phyloP scores from a whole-genome alignment of 108 stramenopile genomes.

The Craspedostauros australis region DNA sequence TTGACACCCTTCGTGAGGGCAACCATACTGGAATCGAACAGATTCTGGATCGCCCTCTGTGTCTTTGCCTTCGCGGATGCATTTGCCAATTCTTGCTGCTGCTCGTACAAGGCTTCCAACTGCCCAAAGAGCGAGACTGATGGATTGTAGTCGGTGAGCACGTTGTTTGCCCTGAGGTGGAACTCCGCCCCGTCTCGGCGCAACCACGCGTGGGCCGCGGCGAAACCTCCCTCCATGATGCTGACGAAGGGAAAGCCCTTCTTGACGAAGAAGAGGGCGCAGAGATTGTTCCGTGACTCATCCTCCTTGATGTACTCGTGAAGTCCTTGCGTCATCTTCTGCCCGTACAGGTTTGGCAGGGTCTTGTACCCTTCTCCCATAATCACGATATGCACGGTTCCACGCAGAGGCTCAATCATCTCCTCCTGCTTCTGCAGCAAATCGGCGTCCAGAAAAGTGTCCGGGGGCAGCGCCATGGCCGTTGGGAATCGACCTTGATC shows the following conservation, averaged over 20 bases:
- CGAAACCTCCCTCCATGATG: slow-evolving; percentile 85
- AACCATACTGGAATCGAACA: slow-evolving; percentile 76
- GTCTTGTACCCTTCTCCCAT: slow-evolving; percentile 79
- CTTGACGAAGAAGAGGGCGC: slow-evolving; percentile 86
- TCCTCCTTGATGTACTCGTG: slow-evolving; percentile 53
- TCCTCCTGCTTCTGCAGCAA: slow-evolving; percentile 49
- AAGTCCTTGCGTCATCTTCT: slow-evolving; percentile 46
- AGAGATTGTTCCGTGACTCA: slow-evolving; percentile 58
- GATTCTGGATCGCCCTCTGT: slow-evolving; percentile 49
- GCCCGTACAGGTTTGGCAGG: slow-evolving; percentile 66
- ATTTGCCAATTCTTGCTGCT: no score
- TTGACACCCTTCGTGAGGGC: slow-evolving; percentile 38
- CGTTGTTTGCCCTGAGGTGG: slow-evolving; percentile 34
- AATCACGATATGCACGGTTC: slow-evolving; percentile 67
- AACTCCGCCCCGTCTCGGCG: slow-evolving; percentile 44
- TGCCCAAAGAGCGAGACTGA: slow-evolving; percentile 67
- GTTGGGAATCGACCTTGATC: slow-evolving; percentile 79
- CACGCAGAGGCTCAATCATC: slow-evolving; percentile 74
- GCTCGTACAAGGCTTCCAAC: slow-evolving; percentile 53
- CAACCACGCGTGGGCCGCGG: slow-evolving; percentile 75
- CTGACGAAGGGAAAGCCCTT: slow-evolving; percentile 91
- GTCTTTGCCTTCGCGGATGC: slow-evolving; percentile 62
- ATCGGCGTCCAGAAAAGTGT: slow-evolving; percentile 59
- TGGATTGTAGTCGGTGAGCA: slow-evolving; percentile 69
- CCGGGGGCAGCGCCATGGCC: slow-evolving; percentile 57